Evolutionary conservation across 2,329 filamentous ascomycete genomes (phyloP).

Genomic region (Ophiostoma sp.): DNA sequence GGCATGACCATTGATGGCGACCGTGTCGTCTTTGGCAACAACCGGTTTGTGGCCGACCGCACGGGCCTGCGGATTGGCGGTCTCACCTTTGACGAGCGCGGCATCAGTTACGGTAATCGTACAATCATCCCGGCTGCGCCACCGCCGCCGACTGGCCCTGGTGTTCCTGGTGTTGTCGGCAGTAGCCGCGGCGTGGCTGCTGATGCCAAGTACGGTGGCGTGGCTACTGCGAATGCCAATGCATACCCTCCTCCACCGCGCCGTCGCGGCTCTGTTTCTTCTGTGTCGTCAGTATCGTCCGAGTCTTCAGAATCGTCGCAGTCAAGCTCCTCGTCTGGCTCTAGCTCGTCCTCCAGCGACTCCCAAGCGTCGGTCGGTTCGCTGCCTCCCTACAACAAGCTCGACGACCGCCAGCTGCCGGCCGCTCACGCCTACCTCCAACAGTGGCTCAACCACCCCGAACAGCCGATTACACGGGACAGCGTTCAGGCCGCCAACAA

Average conservation of each 20-base stretch:
- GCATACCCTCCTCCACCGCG: not conserved
- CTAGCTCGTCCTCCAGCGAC: constrained; percentile 39
- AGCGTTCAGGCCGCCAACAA: constrained; percentile 43
- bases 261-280: constrained; percentile 10
- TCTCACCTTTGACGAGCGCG: constrained; percentile 43
- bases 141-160: not conserved
- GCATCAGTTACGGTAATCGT: constrained; percentile 34
- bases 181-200: not conserved
- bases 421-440: constrained; percentile 47
- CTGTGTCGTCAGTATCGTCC: constrained; percentile 38
- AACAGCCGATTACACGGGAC: constrained; percentile 50
- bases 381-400: constrained; percentile 54
- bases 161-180: not conserved
- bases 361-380: constrained; percentile 51
- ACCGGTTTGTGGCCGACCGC: constrained; percentile 46
- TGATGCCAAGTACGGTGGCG: not conserved
- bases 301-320: constrained; percentile 36
- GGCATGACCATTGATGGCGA: constrained; percentile 48
- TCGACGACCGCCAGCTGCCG: constrained; percentile 51
- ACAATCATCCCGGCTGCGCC: constrained; percentile 30
- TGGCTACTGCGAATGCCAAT: not conserved
- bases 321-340: constrained; percentile 37
- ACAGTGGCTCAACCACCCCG: constrained; percentile 52
- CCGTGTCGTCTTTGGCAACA: constrained; percentile 45
- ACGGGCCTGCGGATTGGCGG: constrained; percentile 50